Evolutionary conservation across 192 early-diverging fungal genomes (phyloP).

Genomic region (Backusella luteola): DNA sequence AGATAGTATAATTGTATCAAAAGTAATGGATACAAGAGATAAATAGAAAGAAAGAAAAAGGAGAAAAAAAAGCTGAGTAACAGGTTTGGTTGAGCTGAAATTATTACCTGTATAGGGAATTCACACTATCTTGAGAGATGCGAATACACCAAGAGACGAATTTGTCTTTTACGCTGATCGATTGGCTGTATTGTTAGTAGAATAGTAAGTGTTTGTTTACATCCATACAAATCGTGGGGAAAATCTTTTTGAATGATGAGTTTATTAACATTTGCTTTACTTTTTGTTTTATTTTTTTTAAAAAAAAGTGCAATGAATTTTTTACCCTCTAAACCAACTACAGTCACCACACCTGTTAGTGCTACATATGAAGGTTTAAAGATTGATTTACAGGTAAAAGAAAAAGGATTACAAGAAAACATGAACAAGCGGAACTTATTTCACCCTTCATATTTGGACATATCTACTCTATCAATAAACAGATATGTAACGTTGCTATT

Average conservation of each 20-base stretch:
- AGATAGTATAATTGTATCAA: neutral
- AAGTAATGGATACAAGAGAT: neutral
- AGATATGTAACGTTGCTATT: slow-evolving; percentile 80
- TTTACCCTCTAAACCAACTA: slow-evolving; percentile 16
- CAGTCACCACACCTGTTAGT: slow-evolving; percentile 22
- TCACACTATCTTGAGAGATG: slow-evolving; percentile 82
- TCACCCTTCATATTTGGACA: neutral
- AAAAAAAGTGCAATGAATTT: slow-evolving; percentile 18
- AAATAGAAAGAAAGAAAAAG: neutral
- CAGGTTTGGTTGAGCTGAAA: neutral
- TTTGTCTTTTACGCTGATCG: slow-evolving; percentile 94
- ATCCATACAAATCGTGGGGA: neutral
- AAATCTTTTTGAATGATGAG: neutral
- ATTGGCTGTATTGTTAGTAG: slow-evolving; percentile 85
- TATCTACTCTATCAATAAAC: neutral
- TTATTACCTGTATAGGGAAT: slow-evolving; percentile 49
- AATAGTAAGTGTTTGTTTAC: slow-evolving; percentile 50
- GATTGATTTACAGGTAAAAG: slow-evolving; percentile 17
- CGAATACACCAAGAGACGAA: slow-evolving; percentile 69
- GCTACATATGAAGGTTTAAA: slow-evolving; percentile 15
- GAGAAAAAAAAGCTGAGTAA: neutral
- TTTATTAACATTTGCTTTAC: neutral
- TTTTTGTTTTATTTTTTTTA: neutral
- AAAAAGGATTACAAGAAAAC: neutral
- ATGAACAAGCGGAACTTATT: neutral